phyloP scores from a whole-genome alignment of 78 protist species.

The Blattamonas nauphoetae region DNA sequence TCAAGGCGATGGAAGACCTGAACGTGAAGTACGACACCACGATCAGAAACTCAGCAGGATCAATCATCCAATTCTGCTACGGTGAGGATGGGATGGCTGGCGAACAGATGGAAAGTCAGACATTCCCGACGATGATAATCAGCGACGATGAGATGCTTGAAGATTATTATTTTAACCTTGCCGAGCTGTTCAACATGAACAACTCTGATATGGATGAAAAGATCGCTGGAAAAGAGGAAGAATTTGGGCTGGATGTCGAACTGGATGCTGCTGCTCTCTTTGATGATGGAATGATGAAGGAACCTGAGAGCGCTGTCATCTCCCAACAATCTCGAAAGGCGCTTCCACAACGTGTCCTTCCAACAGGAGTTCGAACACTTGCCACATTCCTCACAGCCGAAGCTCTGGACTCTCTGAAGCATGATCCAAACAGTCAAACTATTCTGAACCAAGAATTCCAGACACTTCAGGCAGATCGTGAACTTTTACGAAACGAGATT shows the following conservation, averaged over 20 bases:
- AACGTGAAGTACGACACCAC: slow-evolving; percentile 80
- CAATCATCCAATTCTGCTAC: slow-evolving; percentile 66
- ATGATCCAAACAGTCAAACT: neutral
- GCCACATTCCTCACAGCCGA: neutral
- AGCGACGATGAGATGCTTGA: neutral
- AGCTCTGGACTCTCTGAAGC: neutral
- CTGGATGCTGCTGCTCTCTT: slow-evolving; percentile 35
- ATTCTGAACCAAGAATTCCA: slow-evolving; percentile 1
- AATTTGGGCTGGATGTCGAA: neutral
- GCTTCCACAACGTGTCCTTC: neutral
- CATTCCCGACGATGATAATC: neutral
- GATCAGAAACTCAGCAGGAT: slow-evolving; percentile 85
- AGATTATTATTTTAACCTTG: neutral
- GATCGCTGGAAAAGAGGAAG: neutral
- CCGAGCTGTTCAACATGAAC: neutral
- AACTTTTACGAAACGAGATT: neutral
- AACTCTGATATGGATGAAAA: neutral
- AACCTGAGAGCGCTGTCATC: neutral
- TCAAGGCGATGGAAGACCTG: slow-evolving; percentile 89
- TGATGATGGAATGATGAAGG: neutral
- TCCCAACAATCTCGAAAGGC: neutral
- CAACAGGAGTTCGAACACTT: neutral
- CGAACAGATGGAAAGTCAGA: slow-evolving; percentile 48
- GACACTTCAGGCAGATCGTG: neutral
- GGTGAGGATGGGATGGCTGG: slow-evolving; percentile 88